These are phyloP conservation scores for Apocynum venetum DNA, from an alignment of 257 asterid genomes.

Conservation along the genomic window DNA sequence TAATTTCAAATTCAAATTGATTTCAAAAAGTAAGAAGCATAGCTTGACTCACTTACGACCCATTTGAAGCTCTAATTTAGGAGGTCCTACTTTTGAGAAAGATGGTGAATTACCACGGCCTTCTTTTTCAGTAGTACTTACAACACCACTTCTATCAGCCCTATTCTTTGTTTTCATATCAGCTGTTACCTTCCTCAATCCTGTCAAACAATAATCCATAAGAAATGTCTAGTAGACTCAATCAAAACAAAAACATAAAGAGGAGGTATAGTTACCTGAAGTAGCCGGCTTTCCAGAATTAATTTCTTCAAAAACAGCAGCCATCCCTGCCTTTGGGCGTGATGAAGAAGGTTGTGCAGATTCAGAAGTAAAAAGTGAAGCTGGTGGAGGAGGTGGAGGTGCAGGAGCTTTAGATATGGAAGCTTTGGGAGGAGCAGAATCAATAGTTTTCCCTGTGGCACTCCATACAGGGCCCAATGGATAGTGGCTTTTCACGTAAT, in stretches of 20 bases:
- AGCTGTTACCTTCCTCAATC: conserved; percentile 86
- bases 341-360: conserved; percentile 69
- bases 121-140: conserved; percentile 56
- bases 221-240: conserved; percentile 2
- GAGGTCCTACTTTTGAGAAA: conserved; percentile 76
- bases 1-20: conserved; percentile 14
- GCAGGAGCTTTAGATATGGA: conserved; percentile 60
- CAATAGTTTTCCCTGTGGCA: conserved; percentile 55
- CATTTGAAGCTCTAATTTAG: conserved; percentile 96
- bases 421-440: conserved; percentile 53
- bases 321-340: conserved; percentile 80
- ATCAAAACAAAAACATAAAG: conserved; percentile 1
- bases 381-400: conserved; percentile 90
- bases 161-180: conserved; percentile 95
- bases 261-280: conserved; percentile 41
- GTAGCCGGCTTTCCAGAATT: conserved; percentile 80
- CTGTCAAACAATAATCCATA: conserved; percentile 28
- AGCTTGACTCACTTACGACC: conserved; percentile 90
- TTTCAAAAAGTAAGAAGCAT: conserved; percentile 12
- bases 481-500: conserved; percentile 76
- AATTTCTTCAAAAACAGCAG: conserved; percentile 91
- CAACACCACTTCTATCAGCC: conserved; percentile 65
- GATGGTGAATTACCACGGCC: conserved; percentile 44
- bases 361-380: conserved; percentile 70
- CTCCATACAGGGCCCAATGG: conserved; percentile 98